A percentile compares a stretch with the other conserved stretches of the same genome.
Conservation (phyloP, 306 rosid species). For the Casuarina cunninghamiana region DNA sequence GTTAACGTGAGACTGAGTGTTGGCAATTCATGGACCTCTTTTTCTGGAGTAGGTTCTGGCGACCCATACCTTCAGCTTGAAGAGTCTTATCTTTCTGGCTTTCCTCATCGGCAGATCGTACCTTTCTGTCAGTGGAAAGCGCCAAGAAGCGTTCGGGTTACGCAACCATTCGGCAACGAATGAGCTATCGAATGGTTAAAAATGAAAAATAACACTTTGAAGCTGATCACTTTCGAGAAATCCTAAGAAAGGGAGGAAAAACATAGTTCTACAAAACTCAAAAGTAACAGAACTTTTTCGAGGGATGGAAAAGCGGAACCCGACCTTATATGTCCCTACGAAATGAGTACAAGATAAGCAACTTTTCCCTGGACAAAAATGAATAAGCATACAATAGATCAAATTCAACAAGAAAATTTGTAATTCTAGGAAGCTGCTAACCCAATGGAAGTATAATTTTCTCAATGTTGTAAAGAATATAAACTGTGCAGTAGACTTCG, state of each 20-base stretch:
- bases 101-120: background rate
- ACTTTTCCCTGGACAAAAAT: too few species aligned
- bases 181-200: background rate
- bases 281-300: slow-evolving; percentile 52
- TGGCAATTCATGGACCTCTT: background rate
- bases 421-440: slow-evolving; percentile 17
- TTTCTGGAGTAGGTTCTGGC: background rate
- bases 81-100: background rate
- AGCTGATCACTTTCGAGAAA: slow-evolving; percentile 14
- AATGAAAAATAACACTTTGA: slow-evolving; percentile 28
- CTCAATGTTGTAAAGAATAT: slow-evolving; percentile 13
- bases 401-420: slow-evolving; percentile 17
- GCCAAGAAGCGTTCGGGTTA: slow-evolving; percentile 27
- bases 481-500: background rate
- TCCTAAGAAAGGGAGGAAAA: slow-evolving; percentile 24
- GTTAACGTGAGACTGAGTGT: too few species aligned
- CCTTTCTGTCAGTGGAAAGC: slow-evolving; percentile 1
- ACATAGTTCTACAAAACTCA: slow-evolving; percentile 29
- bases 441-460: background rate
- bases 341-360: slow-evolving; percentile 20
- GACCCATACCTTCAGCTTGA: background rate
- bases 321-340: slow-evolving; percentile 41
- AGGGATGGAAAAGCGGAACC: slow-evolving; percentile 28
- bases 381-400: too few species aligned
- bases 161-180: slow-evolving; percentile 11